Conservation (phyloP, 257 asterid genomes). For the Petrea volubilis region DNA sequence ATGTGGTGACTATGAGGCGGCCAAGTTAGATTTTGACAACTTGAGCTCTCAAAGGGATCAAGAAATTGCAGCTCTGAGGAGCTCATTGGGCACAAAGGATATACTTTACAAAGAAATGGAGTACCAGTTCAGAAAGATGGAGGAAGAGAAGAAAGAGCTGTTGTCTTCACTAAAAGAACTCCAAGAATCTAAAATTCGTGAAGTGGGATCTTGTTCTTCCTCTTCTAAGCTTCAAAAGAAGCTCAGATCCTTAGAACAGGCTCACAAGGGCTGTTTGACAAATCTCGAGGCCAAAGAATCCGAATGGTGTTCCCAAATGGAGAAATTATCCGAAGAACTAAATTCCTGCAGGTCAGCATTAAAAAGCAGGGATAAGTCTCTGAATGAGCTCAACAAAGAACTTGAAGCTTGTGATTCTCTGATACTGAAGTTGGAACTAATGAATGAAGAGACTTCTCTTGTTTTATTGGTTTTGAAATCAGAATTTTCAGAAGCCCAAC, state of each 20-base stretch:
- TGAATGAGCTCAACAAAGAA: slow-evolving; percentile 57
- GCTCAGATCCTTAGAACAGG: slow-evolving; percentile 63
- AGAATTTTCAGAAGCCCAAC: slow-evolving; percentile 53
- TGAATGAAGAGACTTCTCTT: slow-evolving; percentile 62
- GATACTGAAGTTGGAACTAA: slow-evolving; percentile 51
- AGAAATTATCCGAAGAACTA: slow-evolving; percentile 52
- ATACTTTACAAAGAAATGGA: slow-evolving; percentile 79
- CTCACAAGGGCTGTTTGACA: slow-evolving; percentile 52
- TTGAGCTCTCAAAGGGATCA: slow-evolving; percentile 62
- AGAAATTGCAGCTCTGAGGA: slow-evolving; percentile 67
- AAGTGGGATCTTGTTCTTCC: slow-evolving; percentile 61
- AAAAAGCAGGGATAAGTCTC: slow-evolving; percentile 40
- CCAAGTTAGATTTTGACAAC: slow-evolving; percentile 53
- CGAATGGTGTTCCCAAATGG: slow-evolving; percentile 62
- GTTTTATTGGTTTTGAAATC: slow-evolving; percentile 63
- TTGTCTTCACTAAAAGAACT: slow-evolving; percentile 56
- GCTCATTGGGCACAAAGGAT: slow-evolving; percentile 63
- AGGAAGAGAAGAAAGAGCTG: slow-evolving; percentile 77
- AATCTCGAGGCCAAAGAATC: slow-evolving; percentile 67
- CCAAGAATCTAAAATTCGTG: slow-evolving; percentile 77
- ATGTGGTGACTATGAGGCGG: slow-evolving; percentile 68
- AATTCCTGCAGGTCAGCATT: slow-evolving; percentile 43
- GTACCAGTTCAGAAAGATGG: slow-evolving; percentile 66
- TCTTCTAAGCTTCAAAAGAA: slow-evolving; percentile 68
- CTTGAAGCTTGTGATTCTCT: slow-evolving; percentile 60